Percentiles rank a stretch among this genome's conserved stretches.
phyloP scores from a whole-genome alignment of 148 eudicot genomes.

The Rhododendron kiyosumense region DNA sequence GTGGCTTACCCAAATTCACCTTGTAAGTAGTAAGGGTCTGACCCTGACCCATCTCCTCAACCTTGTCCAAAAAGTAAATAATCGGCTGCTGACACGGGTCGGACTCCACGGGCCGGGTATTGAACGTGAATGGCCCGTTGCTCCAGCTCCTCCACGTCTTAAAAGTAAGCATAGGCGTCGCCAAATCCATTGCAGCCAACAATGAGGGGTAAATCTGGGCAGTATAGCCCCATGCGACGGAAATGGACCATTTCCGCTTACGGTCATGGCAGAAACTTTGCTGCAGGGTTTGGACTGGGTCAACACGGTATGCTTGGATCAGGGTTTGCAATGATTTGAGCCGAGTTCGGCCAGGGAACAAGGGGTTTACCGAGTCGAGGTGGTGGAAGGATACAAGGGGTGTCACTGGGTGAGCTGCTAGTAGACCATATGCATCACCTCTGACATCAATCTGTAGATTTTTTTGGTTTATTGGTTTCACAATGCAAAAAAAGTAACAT shows the following conservation, averaged over 20 bases:
- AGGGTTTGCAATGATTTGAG: conserved; percentile 44
- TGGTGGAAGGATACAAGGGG: conserved; percentile 93
- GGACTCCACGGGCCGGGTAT: conserved; percentile 52
- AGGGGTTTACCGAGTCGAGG: conserved; percentile 55
- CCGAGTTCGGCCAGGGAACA: conserved; percentile 60
- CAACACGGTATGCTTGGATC: conserved; percentile 44
- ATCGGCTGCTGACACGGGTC: conserved; percentile 59
- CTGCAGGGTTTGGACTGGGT: conserved; percentile 61
- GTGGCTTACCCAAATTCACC: conserved; percentile 26
- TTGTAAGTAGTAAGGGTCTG: conserved; percentile 43
- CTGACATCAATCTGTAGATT: conserved; percentile 67
- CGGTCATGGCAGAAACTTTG: conserved; percentile 71
- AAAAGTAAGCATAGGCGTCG: conserved; percentile 68
- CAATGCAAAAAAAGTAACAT: not conserved
- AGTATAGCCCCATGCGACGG: conserved; percentile 90
- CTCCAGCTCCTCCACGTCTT: conserved; percentile 69
- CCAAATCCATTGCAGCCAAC: conserved; percentile 43
- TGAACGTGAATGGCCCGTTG: conserved; percentile 75
- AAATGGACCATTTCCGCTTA: conserved; percentile 65
- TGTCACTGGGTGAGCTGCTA: conserved; percentile 78
- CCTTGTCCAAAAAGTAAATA: conserved; percentile 45
- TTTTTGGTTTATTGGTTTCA: not conserved
- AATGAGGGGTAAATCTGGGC: conserved; percentile 64
- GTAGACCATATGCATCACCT: conserved; percentile 75
- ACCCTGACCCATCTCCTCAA: conserved; percentile 32